Base-by-base conservation (phyloP, 2,329 filamentous ascomycete genomes). In the Monosporascus cannonballus region DNA sequence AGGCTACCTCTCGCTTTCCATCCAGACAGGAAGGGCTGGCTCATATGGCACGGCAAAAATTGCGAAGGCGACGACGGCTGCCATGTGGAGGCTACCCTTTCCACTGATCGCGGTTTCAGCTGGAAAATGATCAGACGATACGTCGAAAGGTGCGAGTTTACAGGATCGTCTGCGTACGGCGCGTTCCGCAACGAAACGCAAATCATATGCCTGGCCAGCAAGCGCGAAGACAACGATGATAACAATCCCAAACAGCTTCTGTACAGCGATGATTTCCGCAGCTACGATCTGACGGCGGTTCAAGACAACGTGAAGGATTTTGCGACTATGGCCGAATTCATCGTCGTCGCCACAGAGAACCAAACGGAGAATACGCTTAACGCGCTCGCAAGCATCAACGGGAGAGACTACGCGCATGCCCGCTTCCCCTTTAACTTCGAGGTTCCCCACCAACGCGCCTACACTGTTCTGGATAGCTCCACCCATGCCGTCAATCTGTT, bases 251-350 rank as follows among this genome's bases (percentile, higher is more conserved):
- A 87, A 47, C 80, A 87, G 59, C 80, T 99, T 30, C 70, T 91
- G 17, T 87, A 87, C 41, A 96, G 87, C 68, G 78, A 89, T 44
- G 85, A 95, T 63, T 90, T 86, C 71, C 95, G 95, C 64, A 73
- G 75, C 14, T 79, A 85, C 50, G 78, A 83, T 56, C 79, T 85
- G 61, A 74, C 75, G 15, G 74, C 83, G 22, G 78, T 83, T 54
- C 84, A 87, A 66, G 77, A 81, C 24, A 80, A 92, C 54, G 87
- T 96, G 42, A 83, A 87, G 61, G 86, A 87, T 60, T 97, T 96
- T 70, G 93, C 91, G 2, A 95, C 88, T 5, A 97, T 96, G 93
- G 86, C 88, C 39, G 94, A 99, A 67, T 99, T 96, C 69, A 94
- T 99, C 64, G 83, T 99, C 39, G 87, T 96, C 48, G 92, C 92